Evolutionary conservation across 768 basidiomycete species (phyloP).

Genomic region (Lepiota subincarnata): DNA sequence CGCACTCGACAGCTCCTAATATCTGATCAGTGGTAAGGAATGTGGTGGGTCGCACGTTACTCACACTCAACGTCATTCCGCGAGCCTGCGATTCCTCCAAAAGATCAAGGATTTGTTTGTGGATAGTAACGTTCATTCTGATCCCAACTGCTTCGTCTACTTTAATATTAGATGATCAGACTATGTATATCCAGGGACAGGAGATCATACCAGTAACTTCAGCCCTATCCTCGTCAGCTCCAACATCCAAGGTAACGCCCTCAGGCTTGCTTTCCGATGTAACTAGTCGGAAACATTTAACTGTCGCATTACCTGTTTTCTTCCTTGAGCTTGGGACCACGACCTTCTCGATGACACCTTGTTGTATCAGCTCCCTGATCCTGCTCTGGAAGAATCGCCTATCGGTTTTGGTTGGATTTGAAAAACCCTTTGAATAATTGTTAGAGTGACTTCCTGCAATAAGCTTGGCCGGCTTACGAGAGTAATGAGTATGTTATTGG

Average conservation of each 20-base stretch:
- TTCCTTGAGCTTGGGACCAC: constrained; percentile 57
- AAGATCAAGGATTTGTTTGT: constrained; percentile 75
- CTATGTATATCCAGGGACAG: neutral
- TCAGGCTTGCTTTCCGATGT: constrained; percentile 37
- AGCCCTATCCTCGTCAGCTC: constrained; percentile 37
- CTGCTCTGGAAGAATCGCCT: constrained; percentile 80
- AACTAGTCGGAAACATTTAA: constrained; percentile 68
- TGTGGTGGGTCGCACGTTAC: constrained; percentile 9
- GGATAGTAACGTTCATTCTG: constrained; percentile 64
- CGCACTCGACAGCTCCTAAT: constrained; percentile 57
- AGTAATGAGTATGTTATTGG: constrained; percentile 71
- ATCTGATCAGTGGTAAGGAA: neutral
- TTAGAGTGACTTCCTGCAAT: too few species aligned
- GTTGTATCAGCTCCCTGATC: constrained; percentile 66
- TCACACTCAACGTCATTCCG: constrained; percentile 73
- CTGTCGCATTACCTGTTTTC: constrained; percentile 39
- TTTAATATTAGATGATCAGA: neutral
- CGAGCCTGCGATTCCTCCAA: constrained; percentile 61
- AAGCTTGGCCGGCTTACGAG: constrained; percentile 47
- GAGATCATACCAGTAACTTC: constrained; percentile 29
- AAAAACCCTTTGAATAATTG: constrained; percentile 55
- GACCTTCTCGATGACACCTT: constrained; percentile 73
- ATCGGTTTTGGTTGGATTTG: constrained; percentile 69
- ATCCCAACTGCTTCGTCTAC: constrained; percentile 28
- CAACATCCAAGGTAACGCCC: constrained; percentile 32